Evolutionary conservation across 352 stramenopile species (phyloP).

Genomic region (Pythium diclinum): DNA sequence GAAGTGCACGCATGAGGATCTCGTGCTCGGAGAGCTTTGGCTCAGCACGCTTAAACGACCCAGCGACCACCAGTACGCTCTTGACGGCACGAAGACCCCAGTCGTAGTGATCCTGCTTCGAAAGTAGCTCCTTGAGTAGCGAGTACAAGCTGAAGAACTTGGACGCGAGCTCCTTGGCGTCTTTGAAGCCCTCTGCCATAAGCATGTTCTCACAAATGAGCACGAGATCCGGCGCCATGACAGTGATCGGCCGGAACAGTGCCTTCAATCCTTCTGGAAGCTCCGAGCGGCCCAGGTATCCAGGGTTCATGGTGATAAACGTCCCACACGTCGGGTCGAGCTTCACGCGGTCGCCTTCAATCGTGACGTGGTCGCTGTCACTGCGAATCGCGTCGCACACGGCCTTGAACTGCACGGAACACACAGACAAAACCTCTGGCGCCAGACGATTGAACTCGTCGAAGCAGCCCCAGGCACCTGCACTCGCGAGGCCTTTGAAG

Average conservation of each 20-base stretch:
- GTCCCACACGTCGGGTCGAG: slow-evolving; percentile 90
- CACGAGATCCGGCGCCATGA: slow-evolving; percentile 95
- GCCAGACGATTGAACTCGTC: slow-evolving; percentile 95
- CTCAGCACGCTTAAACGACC: slow-evolving; percentile 91
- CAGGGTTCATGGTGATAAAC: slow-evolving; percentile 97
- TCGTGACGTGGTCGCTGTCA: slow-evolving; percentile 78
- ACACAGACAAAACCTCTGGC: slow-evolving; percentile 91
- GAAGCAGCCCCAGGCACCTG: slow-evolving; percentile 94
- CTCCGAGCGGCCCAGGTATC: slow-evolving; percentile 92
- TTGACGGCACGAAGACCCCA: slow-evolving; percentile 95
- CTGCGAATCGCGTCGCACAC: slow-evolving; percentile 93
- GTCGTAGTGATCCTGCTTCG: slow-evolving; percentile 95
- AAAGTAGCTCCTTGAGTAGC: slow-evolving; percentile 90
- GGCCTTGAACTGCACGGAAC: slow-evolving; percentile 93
- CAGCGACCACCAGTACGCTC: slow-evolving; percentile 92
- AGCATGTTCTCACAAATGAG: slow-evolving; percentile 98
- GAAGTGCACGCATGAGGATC: slow-evolving; percentile 92
- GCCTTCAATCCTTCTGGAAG: slow-evolving; percentile 94
- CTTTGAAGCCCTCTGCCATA: slow-evolving; percentile 94
- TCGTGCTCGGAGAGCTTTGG: slow-evolving; percentile 90
- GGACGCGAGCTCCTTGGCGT: slow-evolving; percentile 90
- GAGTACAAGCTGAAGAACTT: slow-evolving; percentile 96
- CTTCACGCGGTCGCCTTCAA: slow-evolving; percentile 89
- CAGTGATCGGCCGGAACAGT: slow-evolving; percentile 94
- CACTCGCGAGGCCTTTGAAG: slow-evolving; percentile 93